Base-by-base conservation (phyloP, 495 filamentous ascomycete species). In the Cetradonia linearis region DNA sequence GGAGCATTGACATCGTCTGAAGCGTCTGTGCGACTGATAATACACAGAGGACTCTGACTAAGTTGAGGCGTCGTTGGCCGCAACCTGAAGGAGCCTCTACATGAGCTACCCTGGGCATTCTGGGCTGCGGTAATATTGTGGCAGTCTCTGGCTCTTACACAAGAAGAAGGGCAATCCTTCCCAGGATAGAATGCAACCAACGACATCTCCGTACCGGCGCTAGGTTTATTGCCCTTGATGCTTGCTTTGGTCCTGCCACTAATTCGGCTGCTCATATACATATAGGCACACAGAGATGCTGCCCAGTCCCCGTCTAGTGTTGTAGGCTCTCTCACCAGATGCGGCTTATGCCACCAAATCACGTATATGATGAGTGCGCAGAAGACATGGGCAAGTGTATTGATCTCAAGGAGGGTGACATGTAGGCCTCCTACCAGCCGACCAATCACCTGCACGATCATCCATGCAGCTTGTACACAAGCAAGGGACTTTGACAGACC, bases 281-380 rank as follows among this genome's bases (percentile, higher is more conserved):
- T 66, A 50, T 57, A 60, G 20, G 64, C 64, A 27, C 42, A 55
- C 3, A 66, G 25, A 25, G 61, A 56, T 13, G 16, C 23, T 47
- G 60, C 53, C 64, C 64, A 66, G 18, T 66, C 64, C 7, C 61
- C 64, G 18, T 11, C 38, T 20, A 66, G 23, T 11, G 13, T 16
- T n/a, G 62, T 67, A 3, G 68, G 68, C 46, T 66, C 60, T 20
- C 55, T 23, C 8, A 61, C 37, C 44, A 56, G 38, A 18, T 55
- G 23, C 3, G 69, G 68, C 50, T 69, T 71, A 34, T 66, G 40
- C 62, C 60, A 62, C 68, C 68, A 68, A 42, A 66, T 27, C 11
- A 28, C 23, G 53, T 68, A 71, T n/a, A 67, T 53, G 1, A 64
- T 20, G 14, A 65, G 34, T n/a, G 61, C 59, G 52, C 63, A 68